Conservation (phyloP, 2,329 filamentous ascomycete species). For the Paraconiothyrium sp. region DNA sequence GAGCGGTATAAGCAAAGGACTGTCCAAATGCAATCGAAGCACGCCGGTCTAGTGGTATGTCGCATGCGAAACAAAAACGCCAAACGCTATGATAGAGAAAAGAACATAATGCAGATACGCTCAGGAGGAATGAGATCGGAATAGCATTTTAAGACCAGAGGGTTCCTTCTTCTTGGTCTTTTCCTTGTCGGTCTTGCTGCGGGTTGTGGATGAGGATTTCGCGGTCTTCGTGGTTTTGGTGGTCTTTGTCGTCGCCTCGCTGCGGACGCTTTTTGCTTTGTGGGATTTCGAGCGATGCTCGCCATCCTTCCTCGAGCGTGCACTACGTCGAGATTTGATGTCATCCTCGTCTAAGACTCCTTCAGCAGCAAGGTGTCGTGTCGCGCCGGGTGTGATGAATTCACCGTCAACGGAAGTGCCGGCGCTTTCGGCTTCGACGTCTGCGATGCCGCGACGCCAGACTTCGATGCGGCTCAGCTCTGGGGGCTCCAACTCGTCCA, state of each 20-base stretch:
- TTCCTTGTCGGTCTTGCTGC: constrained; percentile 40
- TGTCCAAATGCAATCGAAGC: constrained; percentile 5
- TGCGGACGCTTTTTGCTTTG: constrained; percentile 39
- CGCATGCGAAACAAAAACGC: constrained; percentile 17
- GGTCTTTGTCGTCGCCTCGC: constrained; percentile 39
- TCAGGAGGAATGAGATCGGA: constrained; percentile 45
- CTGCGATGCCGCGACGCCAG: constrained; percentile 71
- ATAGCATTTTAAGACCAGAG: constrained; percentile 54
- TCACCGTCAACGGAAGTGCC: constrained; percentile 72
- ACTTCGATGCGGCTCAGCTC: constrained; percentile 68
- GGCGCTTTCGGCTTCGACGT: constrained; percentile 61
- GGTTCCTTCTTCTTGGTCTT: constrained; percentile 55
- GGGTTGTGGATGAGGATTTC: constrained; percentile 10
- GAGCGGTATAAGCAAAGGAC: not conserved
- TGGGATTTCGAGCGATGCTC: constrained; percentile 39
- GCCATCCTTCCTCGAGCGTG: constrained; percentile 32
- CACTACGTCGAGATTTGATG: constrained; percentile 51
- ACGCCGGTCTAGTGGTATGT: constrained; percentile 17
- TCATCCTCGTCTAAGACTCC: constrained; percentile 59
- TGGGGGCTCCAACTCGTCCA: constrained; percentile 67
- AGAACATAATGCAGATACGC: constrained; percentile 6
- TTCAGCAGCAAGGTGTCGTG: constrained; percentile 55
- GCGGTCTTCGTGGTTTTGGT: constrained; percentile 33
- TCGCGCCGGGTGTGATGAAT: constrained; percentile 69
- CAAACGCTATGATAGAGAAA: constrained; percentile 16